Evolutionary conservation across 805 yeast species (phyloP).

Genomic region (Wickerhamiella alocasiicola): DNA sequence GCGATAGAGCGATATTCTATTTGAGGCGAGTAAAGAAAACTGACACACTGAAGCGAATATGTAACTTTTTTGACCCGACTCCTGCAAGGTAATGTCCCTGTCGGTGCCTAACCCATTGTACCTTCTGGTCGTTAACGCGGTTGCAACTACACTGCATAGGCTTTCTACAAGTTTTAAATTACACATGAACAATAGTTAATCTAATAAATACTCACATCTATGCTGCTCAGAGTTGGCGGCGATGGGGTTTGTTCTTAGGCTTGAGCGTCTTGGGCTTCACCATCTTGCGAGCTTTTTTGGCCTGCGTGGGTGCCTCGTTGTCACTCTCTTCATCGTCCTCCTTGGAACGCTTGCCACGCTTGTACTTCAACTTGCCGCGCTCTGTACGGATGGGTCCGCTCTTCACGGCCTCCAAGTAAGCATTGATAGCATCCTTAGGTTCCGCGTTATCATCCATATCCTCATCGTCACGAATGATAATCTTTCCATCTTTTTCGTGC

Average conservation of each 20-base stretch:
- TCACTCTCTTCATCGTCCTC: constrained; percentile 44
- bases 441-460: constrained; percentile 20
- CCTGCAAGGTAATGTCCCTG: no score
- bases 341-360: constrained; percentile 44
- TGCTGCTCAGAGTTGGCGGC: constrained; percentile 8
- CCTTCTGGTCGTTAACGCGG: no score
- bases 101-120: no score
- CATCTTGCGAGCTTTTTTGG: constrained; percentile 5
- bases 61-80: no score
- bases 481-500: constrained; percentile 47
- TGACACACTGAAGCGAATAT: no score
- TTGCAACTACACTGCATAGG: no score
- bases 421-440: constrained; percentile 54
- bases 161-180: no score
- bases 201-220: constrained; percentile 3
- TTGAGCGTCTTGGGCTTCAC: constrained; percentile 9
- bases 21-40: no score
- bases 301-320: constrained; percentile 21
- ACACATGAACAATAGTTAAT: no score
- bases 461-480: constrained; percentile 41
- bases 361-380: constrained; percentile 78
- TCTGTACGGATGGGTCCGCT: constrained; percentile 93
- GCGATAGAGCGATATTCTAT: no score
- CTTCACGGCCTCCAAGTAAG: constrained; percentile 85
- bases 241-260: constrained; percentile 7